Percentiles rank a stretch among this genome's conserved stretches.
Conservation (phyloP, 345 rosid genomes). For the Gossypium raimondii region DNA sequence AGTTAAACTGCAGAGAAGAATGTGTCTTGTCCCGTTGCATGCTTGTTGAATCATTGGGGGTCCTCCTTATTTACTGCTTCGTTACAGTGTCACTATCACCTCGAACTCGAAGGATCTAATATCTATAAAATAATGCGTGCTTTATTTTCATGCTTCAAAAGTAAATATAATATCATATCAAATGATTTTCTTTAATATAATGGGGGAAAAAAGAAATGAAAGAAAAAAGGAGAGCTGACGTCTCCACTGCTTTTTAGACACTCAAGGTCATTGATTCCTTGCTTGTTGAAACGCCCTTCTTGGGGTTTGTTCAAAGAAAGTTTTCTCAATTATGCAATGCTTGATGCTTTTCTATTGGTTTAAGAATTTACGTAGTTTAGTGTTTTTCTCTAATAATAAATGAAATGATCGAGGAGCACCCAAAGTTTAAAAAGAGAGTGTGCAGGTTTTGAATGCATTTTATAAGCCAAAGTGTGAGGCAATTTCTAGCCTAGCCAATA, state of each 20-base stretch:
- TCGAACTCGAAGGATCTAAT: not conserved
- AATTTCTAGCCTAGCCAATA: not conserved
- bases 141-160: constrained; percentile 9
- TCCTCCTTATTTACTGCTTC: not conserved
- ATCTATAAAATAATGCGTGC: not conserved
- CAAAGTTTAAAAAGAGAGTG: not conserved
- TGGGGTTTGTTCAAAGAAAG: constrained; percentile 9
- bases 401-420: not conserved
- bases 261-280: not conserved
- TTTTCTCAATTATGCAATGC: not conserved
- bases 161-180: constrained; percentile 1
- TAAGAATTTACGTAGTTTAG: not conserved
- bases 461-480: not conserved
- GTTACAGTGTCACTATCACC: not conserved
- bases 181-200: not conserved
- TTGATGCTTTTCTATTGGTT: not conserved
- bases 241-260: constrained; percentile 6
- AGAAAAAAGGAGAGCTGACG: not conserved
- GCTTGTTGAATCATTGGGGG: not conserved
- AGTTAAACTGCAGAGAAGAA: not conserved
- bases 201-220: not conserved
- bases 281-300: not conserved
- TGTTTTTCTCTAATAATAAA: not conserved
- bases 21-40: not conserved
- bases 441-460: not conserved